A percentile compares a stretch with the other conserved stretches of the same genome.
phyloP scores from a whole-genome alignment of 2,329 filamentous ascomycete species.

The Sporothrix variecibatus region DNA sequence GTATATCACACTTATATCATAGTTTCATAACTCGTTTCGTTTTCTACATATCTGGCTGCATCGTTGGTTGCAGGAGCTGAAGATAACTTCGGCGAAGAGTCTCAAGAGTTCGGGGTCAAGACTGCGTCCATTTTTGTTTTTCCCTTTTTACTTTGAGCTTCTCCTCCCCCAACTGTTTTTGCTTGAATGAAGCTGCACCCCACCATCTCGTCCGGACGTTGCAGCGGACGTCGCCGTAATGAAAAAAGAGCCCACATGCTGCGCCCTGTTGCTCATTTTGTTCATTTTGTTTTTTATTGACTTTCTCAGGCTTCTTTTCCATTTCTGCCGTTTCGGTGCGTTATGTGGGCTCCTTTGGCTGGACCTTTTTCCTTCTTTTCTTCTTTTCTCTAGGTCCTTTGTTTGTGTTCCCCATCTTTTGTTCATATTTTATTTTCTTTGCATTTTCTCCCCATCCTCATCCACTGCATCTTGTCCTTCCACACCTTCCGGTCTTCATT shows the following conservation, averaged over 20 bases:
- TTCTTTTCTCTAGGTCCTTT: neutral
- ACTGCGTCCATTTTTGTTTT: neutral
- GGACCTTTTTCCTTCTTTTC: neutral
- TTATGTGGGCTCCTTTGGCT: neutral
- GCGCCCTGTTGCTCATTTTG: constrained; percentile 7
- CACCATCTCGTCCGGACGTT: neutral
- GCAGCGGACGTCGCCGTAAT: constrained; percentile 17
- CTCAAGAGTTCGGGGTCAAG: neutral
- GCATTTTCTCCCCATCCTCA: neutral
- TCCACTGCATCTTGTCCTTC: neutral
- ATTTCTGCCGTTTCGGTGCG: neutral
- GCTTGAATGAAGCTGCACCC: neutral
- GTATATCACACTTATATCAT: neutral
- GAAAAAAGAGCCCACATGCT: neutral
- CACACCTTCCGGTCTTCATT: neutral
- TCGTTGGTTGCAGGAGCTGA: neutral
- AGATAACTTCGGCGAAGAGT: neutral
- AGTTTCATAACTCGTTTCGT: neutral
- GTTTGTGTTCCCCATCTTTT: neutral
- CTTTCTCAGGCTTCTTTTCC: neutral
- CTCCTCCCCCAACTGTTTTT: neutral
- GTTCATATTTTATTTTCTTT: neutral
- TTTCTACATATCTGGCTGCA: neutral
- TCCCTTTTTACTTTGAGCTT: neutral
- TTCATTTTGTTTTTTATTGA: neutral